Evolutionary conservation across 345 rosid species (phyloP), one percentile per base, ranked within the genome.

Genomic region (Dipteronia dyeriana): DNA sequence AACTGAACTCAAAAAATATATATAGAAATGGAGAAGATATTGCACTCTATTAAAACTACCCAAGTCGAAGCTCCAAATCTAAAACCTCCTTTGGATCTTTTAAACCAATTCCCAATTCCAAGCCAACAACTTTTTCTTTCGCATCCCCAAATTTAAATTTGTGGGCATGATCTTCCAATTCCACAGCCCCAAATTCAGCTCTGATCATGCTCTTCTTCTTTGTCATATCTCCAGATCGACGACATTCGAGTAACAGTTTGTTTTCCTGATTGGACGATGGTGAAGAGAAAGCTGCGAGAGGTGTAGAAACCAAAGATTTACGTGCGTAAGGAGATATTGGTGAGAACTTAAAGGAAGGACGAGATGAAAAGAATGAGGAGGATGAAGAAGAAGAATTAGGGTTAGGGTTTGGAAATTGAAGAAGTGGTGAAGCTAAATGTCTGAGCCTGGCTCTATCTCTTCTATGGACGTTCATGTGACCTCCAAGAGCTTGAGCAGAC

Each of bases 401-500:
- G 70, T 70, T 82, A 82, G 85, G 86, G 62, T 76, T 81, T n/a
- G 77, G 81, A 81, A 68, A 71, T 26, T 86, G 87, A 75, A 83
- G 81, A 77, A 83, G 76, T 82, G 89, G 86, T 41, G 88, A 78
- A 80, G 89, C 84, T 38, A 87, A 70, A 81, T 86, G 86, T 70
- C 82, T 87, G 62, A 86, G 67, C 83, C 82, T 86, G 66, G 93
- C 91, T 77, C 90, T 86, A 80, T 90, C 93, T 86, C 89, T 86
- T 65, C 93, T 86, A 68, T 90, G 93, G n/a, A 90, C 90, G 71
- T 90, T 90, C 94, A 88, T 90, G 73, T 90, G 94, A n/a, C 94
- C 94, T 22, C 94, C 94, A 66, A 90, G 89, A 57, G 93, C 93
- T 85, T 90, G 93, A 80, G 93, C 93, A 34, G 93, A 86, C 80